Evolutionary conservation across 177 flowering plant species (phyloP), one percentile per base, ranked within the genome.

Genomic region (Vitis hybrid): DNA sequence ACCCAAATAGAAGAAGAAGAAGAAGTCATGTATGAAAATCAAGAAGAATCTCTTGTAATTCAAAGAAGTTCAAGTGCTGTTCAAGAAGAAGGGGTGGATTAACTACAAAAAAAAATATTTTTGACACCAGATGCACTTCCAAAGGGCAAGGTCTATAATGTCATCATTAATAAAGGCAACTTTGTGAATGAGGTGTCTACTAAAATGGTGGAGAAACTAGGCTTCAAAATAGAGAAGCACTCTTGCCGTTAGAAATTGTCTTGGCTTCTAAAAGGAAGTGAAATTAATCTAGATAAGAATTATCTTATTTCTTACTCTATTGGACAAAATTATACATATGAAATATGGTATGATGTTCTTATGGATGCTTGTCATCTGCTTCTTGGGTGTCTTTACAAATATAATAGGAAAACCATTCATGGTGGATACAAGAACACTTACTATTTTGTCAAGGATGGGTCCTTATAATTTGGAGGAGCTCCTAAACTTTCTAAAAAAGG

Each of bases 341-440:
- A 22, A 10, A 19, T 62, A 31, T 0, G 29, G 29, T 26, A 26
- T 26, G 29, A 26, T 26, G 4, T 26, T 26, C 4, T 2, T 15
- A 62, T 62, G 65, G 65, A 62, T 48, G 50, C 65, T 29, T 62
- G 65, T n/a, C 65, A 62, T 49, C 13, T 62, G 0, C 50, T 62
- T 31, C 51, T 62, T 31, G 50, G 65, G 10, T 11, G 50, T n/a
- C 49, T 16, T 3, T 62, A 49, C 18, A 45, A 3, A 48, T 62
- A 5, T 62, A 49, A 62, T 62, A 11, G 48, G 14, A 62, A 14
- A 13, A 8, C 29, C 29, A 26, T 26, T 26, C 29, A 26, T 26
- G 29, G 4, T 26, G 29, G 29, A 26, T 26, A 26, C 13, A 15
- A 31, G 14, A 62, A 62, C 16, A 62, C 65, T 6, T 48, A 62